Evolutionary conservation across 139 green algal species (phyloP).

Genomic region (Zygnema circumcarinatum): DNA sequence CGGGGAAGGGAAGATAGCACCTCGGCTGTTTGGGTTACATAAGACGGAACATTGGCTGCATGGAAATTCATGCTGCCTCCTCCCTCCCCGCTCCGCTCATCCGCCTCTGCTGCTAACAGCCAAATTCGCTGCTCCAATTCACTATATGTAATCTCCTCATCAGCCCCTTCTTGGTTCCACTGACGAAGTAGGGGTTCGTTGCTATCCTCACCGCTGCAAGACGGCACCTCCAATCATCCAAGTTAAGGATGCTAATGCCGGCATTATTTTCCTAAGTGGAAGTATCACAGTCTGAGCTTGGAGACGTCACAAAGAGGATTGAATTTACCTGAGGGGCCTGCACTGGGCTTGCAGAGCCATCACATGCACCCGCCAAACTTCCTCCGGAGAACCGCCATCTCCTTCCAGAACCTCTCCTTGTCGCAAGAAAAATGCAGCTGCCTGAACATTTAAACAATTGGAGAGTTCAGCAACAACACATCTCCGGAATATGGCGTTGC

Average conservation of each 20-base stretch:
- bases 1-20: background rate
- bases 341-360: slow-evolving; percentile 19
- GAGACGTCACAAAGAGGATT: no score
- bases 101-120: slow-evolving; percentile 7
- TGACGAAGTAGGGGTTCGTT: background rate
- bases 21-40: background rate
- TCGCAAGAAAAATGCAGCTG: slow-evolving; percentile 38
- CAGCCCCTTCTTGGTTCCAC: background rate
- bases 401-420: slow-evolving; percentile 31
- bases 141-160: background rate
- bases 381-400: background rate
- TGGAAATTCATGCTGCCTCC: background rate
- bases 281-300: no score
- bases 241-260: no score
- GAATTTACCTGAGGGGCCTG: background rate
- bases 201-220: no score
- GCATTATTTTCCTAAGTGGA: no score
- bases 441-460: no score
- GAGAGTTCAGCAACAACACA: no score
- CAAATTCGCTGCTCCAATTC: slow-evolving; percentile 11
- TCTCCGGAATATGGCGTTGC: no score
- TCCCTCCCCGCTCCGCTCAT: background rate
- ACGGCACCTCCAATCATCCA: no score
- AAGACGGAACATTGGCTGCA: background rate
- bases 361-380: slow-evolving; percentile 17